Evolutionary conservation across 345 rosid genomes (phyloP).

Genomic region (Fremontodendron californicum): DNA sequence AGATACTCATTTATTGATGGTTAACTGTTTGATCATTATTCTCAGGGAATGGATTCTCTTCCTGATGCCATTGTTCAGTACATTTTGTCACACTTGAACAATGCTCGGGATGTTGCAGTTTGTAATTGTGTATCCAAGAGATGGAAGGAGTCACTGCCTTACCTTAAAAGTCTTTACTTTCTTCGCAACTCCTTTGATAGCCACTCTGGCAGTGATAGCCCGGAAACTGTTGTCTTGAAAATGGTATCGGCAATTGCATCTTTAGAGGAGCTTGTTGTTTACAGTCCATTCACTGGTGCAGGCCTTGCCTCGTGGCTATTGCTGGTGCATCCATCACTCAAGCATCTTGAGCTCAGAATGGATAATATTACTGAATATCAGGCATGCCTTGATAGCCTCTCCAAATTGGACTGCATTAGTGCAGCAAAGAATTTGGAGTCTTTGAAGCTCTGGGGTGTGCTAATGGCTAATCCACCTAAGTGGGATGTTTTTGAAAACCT

Average conservation of each 20-base stretch:
- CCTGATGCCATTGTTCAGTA: conserved; percentile 72
- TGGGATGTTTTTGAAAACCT: conserved; percentile 74
- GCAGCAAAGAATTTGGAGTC: conserved; percentile 66
- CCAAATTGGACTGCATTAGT: conserved; percentile 68
- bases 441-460: no score
- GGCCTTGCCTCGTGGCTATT: no score
- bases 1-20: conserved; percentile 11
- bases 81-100: conserved; percentile 57
- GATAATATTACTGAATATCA: conserved; percentile 63
- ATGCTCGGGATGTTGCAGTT: conserved; percentile 63
- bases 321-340: conserved; percentile 54
- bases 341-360: conserved; percentile 76
- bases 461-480: conserved; percentile 55
- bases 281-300: no score
- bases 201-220: no score
- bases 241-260: conserved; percentile 44
- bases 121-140: conserved; percentile 81
- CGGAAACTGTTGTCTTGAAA: conserved; percentile 49
- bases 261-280: conserved; percentile 74
- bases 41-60: conserved; percentile 69
- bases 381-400: conserved; percentile 38
- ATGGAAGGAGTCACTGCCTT: conserved; percentile 78
- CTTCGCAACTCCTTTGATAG: conserved; percentile 71
- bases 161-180: conserved; percentile 52
- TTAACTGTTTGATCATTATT: conserved; percentile 38